A percentile compares a stretch with the other conserved stretches of the same genome.
These are phyloP conservation scores for Euphorbia tirucalli DNA, from an alignment of 345 rosid genomes.

Conservation along the genomic window DNA sequence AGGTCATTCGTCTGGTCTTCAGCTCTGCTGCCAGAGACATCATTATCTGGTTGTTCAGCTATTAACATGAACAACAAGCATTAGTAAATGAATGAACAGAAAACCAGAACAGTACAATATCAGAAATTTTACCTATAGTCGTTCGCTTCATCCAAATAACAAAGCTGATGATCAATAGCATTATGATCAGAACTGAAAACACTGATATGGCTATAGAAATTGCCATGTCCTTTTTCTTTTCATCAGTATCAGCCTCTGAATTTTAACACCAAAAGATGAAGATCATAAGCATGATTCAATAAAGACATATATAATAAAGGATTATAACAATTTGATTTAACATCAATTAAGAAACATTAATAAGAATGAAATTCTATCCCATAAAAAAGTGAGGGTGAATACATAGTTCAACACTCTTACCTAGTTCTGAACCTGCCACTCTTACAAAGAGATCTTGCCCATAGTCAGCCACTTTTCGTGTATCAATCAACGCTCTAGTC, in stretches of 20 bases:
- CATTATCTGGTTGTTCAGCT: conserved; percentile 2
- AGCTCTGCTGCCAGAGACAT: neutral
- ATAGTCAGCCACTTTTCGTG: neutral
- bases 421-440: conserved; percentile 19
- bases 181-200: conserved; percentile 2
- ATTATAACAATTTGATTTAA: too few relatives aligned
- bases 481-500: conserved; percentile 10
- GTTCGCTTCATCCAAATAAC: conserved; percentile 7
- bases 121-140: neutral
- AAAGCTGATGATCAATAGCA: neutral
- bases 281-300: neutral
- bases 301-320: neutral
- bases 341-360: neutral
- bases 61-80: neutral
- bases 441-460: conserved; percentile 16
- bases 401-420: neutral
- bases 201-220: conserved; percentile 7
- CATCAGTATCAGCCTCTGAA: neutral
- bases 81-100: neutral
- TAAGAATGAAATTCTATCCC: neutral
- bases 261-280: neutral
- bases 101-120: neutral
- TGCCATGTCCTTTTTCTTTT: neutral
- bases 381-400: neutral
- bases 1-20: neutral